Percentiles rank a stretch among this genome's conserved stretches.
Conservation (phyloP, 352 stramenopile species). For the Phytophthora tentaculata region DNA sequence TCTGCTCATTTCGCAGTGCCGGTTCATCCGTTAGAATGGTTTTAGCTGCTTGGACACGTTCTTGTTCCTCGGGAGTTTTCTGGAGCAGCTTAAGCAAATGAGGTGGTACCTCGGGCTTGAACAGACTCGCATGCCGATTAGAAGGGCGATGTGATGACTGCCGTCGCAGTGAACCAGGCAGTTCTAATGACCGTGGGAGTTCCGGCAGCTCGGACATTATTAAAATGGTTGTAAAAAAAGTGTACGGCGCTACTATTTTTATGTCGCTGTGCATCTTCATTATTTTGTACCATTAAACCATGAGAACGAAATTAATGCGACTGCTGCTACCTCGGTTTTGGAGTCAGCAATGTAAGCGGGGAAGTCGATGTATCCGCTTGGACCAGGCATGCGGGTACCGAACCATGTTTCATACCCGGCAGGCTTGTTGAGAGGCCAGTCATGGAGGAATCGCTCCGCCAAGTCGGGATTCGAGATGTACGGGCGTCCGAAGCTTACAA, state of each 20-base stretch:
- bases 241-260: slow-evolving; percentile 3
- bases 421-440: slow-evolving; percentile 34
- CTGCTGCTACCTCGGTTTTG: background rate
- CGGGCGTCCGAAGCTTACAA: slow-evolving; percentile 33
- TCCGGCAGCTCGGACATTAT: slow-evolving; percentile 39
- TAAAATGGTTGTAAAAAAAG: background rate
- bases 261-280: too few relatives aligned
- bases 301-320: background rate
- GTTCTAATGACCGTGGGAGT: slow-evolving; percentile 17
- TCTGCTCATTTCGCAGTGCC: slow-evolving; percentile 61
- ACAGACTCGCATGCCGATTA: slow-evolving; percentile 12
- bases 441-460: slow-evolving; percentile 32
- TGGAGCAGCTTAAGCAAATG: slow-evolving; percentile 67
- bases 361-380: slow-evolving; percentile 32
- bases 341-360: slow-evolving; percentile 16
- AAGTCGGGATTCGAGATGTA: slow-evolving; percentile 46
- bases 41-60: slow-evolving; percentile 60
- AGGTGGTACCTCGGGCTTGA: slow-evolving; percentile 46
- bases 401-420: slow-evolving; percentile 34
- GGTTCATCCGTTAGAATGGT: slow-evolving; percentile 59
- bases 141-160: slow-evolving; percentile 32
- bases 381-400: slow-evolving; percentile 28
- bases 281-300: too few relatives aligned
- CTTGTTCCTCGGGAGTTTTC: slow-evolving; percentile 59
- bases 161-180: slow-evolving; percentile 18